Conservation (phyloP, 1,284 basidiomycete genomes). For the Pholiota adiposa region DNA sequence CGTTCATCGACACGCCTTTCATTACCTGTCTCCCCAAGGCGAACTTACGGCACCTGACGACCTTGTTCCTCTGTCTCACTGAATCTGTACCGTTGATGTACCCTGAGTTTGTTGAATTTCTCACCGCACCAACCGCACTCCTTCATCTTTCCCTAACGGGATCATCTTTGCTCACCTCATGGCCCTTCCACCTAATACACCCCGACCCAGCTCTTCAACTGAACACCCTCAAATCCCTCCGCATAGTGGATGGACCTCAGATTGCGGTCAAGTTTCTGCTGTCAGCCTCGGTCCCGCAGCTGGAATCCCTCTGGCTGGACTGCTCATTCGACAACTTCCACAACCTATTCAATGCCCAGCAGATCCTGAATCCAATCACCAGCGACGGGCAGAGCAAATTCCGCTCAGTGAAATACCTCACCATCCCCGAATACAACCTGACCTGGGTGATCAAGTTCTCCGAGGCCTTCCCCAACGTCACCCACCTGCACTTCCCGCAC, state of each 20-base stretch:
- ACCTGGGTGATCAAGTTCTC: constrained; percentile 23
- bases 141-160: constrained; percentile 27
- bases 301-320: constrained; percentile 38
- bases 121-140: constrained; percentile 24
- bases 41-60: background rate
- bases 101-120: constrained; percentile 19
- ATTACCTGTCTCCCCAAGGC: background rate
- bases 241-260: constrained; percentile 20
- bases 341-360: constrained; percentile 26
- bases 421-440: constrained; percentile 31
- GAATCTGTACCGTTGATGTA: constrained; percentile 14
- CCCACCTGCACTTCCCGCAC: constrained; percentile 34
- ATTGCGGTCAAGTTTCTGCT: constrained; percentile 30
- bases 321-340: constrained; percentile 27
- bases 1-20: constrained; percentile 7
- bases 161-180: constrained; percentile 13
- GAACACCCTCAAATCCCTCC: constrained; percentile 27
- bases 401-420: constrained; percentile 36
- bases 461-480: constrained; percentile 34
- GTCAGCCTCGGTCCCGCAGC: constrained; percentile 29
- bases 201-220: constrained; percentile 18
- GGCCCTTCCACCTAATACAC: constrained; percentile 17
- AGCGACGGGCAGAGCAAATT: constrained; percentile 25
- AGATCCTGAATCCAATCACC: constrained; percentile 13
- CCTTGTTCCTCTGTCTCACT: background rate